Evolutionary conservation across 768 basidiomycete species (phyloP), one percentile per base, ranked within the genome.

Genomic region (Pleurotus tuber-regium): DNA sequence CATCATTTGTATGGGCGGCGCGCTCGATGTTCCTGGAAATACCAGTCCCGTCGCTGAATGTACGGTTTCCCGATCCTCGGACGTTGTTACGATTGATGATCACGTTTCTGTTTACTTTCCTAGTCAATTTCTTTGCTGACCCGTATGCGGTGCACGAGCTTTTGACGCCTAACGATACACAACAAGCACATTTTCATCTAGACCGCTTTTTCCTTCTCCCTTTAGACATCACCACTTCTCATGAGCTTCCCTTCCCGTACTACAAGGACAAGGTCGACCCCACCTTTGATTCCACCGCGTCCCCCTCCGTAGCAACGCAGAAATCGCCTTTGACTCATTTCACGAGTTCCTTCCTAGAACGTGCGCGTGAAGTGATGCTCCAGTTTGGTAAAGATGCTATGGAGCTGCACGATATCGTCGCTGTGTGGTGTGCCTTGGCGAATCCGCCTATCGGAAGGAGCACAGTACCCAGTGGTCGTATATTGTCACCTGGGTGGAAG

Each of bases 1-100:
- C n/a, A 70, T 98, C 6, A 69, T 94, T 18, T 86, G 84, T 64
- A 96, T 98, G 92, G 94, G 94, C n/a, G 94, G 92, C 11, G 88
- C 92, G 2, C 65, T 98, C 19, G 92, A 95, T 57, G 89, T 92
- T 26, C 92, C 94, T 0, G 94, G 94, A 2, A 98, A 96, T 58
- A 87, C 85, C 0, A 82, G 76, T 21, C 82, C 92, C 6, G 75
- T 80, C 2, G 87, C 92, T 52, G 94, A 97, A 66, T 96, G 93
- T 90, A 68, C 67, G 83, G 64, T 28, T 25, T 41, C 16, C 8
- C 21, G n/a, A 41, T 36, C 4, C 8, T 31, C 23, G 42, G 10
- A 21, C 16, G 30, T 52, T 21, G 16, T 36, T 51, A 30, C 19
- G 24, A 9, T 42, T 12, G 18, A 4, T 42, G 21, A 21, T 49